Conservation (phyloP, 495 filamentous ascomycete species). For the Xylaria grammica region DNA sequence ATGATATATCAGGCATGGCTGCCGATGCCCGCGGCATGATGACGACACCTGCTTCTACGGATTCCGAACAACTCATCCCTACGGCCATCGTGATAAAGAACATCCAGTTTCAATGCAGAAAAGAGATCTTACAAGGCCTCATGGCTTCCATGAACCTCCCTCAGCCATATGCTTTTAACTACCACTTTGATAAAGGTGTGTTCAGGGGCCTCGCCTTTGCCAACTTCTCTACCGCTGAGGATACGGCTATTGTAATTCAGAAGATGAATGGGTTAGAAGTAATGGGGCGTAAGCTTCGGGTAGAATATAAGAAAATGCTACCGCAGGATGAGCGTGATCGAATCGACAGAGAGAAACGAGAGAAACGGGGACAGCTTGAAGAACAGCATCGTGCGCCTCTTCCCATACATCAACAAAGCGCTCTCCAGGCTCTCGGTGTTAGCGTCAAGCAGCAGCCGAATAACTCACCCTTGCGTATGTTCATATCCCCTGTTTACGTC, state of each 20-base stretch:
- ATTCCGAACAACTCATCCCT: slow-evolving; percentile 78
- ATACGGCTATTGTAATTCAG: slow-evolving; percentile 89
- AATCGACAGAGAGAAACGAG: slow-evolving; percentile 96
- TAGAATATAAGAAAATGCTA: slow-evolving; percentile 99
- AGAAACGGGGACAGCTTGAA: slow-evolving; percentile 93
- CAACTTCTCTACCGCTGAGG: slow-evolving; percentile 95
- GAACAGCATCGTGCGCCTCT: slow-evolving; percentile 81
- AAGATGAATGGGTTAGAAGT: slow-evolving; percentile 93
- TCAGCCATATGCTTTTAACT: slow-evolving; percentile 98
- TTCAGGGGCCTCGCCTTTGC: slow-evolving; percentile 96
- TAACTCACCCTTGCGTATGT: slow-evolving; percentile 45
- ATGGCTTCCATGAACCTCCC: slow-evolving; percentile 93
- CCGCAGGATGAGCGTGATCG: slow-evolving; percentile 91
- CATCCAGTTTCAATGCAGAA: slow-evolving; percentile 97
- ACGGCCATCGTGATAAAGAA: slow-evolving; percentile 99
- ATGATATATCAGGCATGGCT: slow-evolving; percentile 33
- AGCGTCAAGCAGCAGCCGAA: slow-evolving; percentile 46
- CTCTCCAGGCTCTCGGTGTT: slow-evolving; percentile 81
- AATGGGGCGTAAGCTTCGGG: slow-evolving; percentile 88
- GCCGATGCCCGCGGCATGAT: slow-evolving; percentile 39
- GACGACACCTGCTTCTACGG: slow-evolving; percentile 57
- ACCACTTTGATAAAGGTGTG: slow-evolving; percentile 98
- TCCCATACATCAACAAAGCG: slow-evolving; percentile 79
- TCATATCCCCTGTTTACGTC: not conserved
- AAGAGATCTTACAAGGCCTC: slow-evolving; percentile 87